These are phyloP conservation scores for Diaporthe sp. DNA, from an alignment of 2,329 filamentous ascomycete genomes.

Conservation along the genomic window DNA sequence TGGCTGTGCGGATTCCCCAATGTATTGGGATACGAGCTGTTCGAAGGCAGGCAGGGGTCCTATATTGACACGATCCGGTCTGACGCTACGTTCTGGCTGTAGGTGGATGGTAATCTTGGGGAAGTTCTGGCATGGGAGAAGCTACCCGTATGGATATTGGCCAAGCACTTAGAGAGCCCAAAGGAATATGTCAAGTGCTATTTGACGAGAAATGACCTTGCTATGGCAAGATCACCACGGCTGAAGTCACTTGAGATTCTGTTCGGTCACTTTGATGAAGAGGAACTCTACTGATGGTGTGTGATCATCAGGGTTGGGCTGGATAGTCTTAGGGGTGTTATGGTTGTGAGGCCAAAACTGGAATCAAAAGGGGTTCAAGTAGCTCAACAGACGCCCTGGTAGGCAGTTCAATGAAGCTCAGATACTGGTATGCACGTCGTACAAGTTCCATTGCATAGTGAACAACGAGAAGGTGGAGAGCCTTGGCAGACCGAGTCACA, in stretches of 20 bases:
- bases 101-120: not conserved
- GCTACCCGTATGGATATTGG: not conserved
- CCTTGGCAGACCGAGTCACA: not conserved
- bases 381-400: not conserved
- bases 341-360: too few relatives aligned
- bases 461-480: not conserved
- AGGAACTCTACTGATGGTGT: not conserved
- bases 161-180: not conserved
- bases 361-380: not conserved
- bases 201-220: too few relatives aligned
- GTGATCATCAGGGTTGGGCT: not conserved
- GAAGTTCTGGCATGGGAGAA: too few relatives aligned
- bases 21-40: slow-evolving; percentile 26
- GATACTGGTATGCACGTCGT: not conserved
- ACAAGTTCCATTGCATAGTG: not conserved
- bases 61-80: not conserved
- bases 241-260: too few relatives aligned
- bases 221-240: not conserved
- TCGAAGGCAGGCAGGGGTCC: not conserved
- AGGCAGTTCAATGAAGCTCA: not conserved
- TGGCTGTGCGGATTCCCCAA: slow-evolving; percentile 38
- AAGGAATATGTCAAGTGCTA: not conserved
- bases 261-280: not conserved
- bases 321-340: not conserved
- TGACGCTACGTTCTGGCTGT: slow-evolving; percentile 29